Evolutionary conservation across 164 flowering plant species (phyloP), one percentile per base, ranked within the genome.

Genomic region (Aristolochia californica): DNA sequence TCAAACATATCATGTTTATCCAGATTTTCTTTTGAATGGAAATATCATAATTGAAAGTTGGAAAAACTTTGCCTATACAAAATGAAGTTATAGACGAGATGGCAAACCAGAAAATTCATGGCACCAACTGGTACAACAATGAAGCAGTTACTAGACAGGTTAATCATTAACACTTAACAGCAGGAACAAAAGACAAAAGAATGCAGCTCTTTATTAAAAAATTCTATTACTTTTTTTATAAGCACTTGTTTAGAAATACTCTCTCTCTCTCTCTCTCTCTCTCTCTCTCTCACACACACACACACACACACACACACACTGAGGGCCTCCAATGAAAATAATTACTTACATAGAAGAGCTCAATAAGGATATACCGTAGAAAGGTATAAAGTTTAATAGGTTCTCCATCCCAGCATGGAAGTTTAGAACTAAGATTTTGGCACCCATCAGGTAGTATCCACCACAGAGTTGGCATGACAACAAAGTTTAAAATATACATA

Each of bases 131-230:
- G n/a, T n/a, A n/a, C n/a, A n/a, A n/a, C n/a, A n/a, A n/a, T n/a
- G n/a, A n/a, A n/a, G n/a, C n/a, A n/a, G n/a, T 78, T 77, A 93
- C 75, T 49, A 79, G 21, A 48, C 21, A 48, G 16, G 21, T 10
- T 16, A 12, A 48, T 48, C n/a, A 43, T 43, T 17, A 48, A n/a
- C 21, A 12, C n/a, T 23, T 23, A 48, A 17, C n/a, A 17, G 10
- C 21, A 10, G 7, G 3, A 12, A 10, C 16, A 48, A 16, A 17
- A 5, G 21, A 9, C n/a, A 48, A 12, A 48, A 18, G 11, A 10
- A 48, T 17, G 51, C 3, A 48, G 21, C n/a, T 17, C 18, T n/a
- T 23, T 1, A n/a, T 5, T n/a, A 48, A 5, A 44, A n/a, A n/a
- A n/a, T n/a, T n/a, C n/a, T n/a, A n/a, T n/a, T n/a, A n/a, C n/a